Conservation (phyloP, 1,284 basidiomycete species). For the Phaffia rhodozyma region DNA sequence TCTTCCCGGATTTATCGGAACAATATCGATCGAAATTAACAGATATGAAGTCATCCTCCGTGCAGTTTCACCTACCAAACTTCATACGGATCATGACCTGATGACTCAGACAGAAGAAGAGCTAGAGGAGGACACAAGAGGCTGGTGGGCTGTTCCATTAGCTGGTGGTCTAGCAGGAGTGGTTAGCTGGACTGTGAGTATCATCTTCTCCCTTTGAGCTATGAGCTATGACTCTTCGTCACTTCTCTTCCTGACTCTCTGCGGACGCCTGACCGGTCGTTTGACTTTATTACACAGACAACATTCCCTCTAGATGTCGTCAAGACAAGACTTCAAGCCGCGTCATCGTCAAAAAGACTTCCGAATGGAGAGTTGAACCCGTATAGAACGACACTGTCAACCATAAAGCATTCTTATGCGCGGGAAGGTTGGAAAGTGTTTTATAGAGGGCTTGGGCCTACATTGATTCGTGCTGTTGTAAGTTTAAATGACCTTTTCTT, state of each 20-base stretch:
- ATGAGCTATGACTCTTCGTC: background rate
- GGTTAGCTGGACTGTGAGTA: constrained; percentile 9
- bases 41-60: constrained; percentile 14
- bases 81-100: background rate
- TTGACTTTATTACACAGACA: background rate
- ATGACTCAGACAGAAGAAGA: constrained; percentile 12
- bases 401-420: background rate
- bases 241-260: background rate
- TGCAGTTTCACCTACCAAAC: background rate
- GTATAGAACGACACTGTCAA: background rate
- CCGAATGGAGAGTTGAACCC: background rate
- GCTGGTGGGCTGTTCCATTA: constrained; percentile 13
- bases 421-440: background rate
- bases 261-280: background rate
- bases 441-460: constrained; percentile 9
- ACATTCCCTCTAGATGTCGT: constrained; percentile 18
- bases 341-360: background rate
- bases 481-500: too few relatives aligned
- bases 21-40: background rate
- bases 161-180: constrained; percentile 12
- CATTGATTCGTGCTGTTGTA: constrained; percentile 4
- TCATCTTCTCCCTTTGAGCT: background rate
- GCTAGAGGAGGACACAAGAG: constrained; percentile 4
- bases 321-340: constrained; percentile 15
- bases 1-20: background rate